Evolutionary conservation across 1,284 basidiomycete genomes (phyloP).

Genomic region (Melampsora americana): DNA sequence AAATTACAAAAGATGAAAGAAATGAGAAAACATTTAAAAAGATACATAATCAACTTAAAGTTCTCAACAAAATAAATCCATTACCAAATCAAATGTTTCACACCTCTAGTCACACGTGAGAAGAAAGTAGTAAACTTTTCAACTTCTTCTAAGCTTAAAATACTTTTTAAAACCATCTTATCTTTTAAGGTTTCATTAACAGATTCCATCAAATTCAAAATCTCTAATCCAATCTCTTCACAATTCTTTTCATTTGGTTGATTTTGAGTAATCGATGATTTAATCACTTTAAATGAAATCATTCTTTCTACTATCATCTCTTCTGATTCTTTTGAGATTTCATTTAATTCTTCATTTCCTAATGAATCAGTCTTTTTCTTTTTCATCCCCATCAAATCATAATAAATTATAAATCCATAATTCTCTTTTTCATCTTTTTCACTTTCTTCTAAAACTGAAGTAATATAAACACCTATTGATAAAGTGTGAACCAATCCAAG

Average conservation of each 20-base stretch:
- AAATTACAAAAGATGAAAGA: too few relatives aligned
- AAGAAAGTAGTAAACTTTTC: not conserved
- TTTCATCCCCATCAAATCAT: slow-evolving; percentile 65
- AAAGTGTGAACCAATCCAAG: slow-evolving; percentile 18
- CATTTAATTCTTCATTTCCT: not conserved
- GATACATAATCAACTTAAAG: not conserved
- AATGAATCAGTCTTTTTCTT: slow-evolving; percentile 57
- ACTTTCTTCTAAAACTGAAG: slow-evolving; percentile 82
- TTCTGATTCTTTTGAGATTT: not conserved
- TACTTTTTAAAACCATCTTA: not conserved
- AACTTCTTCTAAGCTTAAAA: slow-evolving; percentile 18
- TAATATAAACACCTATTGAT: slow-evolving; percentile 63
- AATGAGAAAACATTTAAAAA: too few relatives aligned
- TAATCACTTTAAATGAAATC: slow-evolving; percentile 14
- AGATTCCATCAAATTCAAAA: not conserved
- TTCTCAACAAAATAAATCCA: not conserved
- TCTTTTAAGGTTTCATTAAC: not conserved
- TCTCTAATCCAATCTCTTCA: not conserved
- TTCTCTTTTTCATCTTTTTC: slow-evolving; percentile 81
- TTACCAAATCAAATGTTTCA: slow-evolving; percentile 38
- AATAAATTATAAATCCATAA: slow-evolving; percentile 74
- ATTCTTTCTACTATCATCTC: not conserved
- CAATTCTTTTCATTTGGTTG: not conserved
- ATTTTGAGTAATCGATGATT: not conserved
- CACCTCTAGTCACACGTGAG: slow-evolving; percentile 17